Evolutionary conservation across 1,284 basidiomycete species (phyloP).

Genomic region (Hypsizygus ulmarius): DNA sequence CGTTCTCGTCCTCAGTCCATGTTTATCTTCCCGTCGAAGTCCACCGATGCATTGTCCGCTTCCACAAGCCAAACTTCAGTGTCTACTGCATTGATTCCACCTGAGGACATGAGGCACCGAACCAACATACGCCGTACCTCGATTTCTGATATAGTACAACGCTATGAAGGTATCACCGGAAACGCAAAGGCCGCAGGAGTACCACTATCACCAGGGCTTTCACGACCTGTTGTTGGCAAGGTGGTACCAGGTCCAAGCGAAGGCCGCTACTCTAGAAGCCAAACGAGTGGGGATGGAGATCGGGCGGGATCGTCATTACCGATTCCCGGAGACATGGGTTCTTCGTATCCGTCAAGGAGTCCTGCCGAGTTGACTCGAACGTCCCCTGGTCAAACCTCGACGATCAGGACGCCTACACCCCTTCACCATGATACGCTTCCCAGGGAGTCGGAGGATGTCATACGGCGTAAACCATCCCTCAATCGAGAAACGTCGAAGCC

Average conservation of each 20-base stretch:
- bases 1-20: constrained; percentile 72
- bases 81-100: constrained; percentile 40
- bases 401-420: constrained; percentile 10
- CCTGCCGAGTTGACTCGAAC: constrained; percentile 5
- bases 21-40: constrained; percentile 62
- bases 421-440: constrained; percentile 14
- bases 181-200: constrained; percentile 13
- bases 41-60: constrained; percentile 31
- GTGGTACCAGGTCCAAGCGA: constrained; percentile 12
- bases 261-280: constrained; percentile 16
- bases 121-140: constrained; percentile 57
- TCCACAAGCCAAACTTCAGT: constrained; percentile 20
- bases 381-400: constrained; percentile 4
- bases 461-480: constrained; percentile 13
- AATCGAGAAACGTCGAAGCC: constrained; percentile 16
- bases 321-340: constrained; percentile 10
- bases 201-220: constrained; percentile 3
- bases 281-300: constrained; percentile 10
- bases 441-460: constrained; percentile 10
- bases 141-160: constrained; percentile 79
- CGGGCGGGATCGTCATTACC: constrained; percentile 1
- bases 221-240: constrained; percentile 12
- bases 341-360: constrained; percentile 11
- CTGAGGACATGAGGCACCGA: constrained; percentile 39
- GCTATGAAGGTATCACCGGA: constrained; percentile 64